phyloP scores from a whole-genome alignment of 2,329 filamentous ascomycete genomes.

The Venturia oleaginea region DNA sequence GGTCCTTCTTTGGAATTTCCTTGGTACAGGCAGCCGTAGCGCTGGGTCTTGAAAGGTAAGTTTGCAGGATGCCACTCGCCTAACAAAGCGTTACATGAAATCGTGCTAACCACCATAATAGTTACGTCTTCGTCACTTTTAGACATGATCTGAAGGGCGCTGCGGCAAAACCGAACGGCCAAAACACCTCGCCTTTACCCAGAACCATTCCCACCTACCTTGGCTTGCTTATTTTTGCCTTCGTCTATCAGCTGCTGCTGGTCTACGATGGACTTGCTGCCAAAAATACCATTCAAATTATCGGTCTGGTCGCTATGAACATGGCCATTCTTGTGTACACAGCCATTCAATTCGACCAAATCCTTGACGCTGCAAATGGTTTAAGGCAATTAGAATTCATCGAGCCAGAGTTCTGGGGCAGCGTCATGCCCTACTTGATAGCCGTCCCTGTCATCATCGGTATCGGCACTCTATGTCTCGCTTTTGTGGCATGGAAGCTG shows the following conservation, averaged over 20 bases:
- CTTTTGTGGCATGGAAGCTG: slow-evolving; percentile 80
- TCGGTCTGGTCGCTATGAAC: slow-evolving; percentile 90
- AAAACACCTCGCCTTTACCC: slow-evolving; percentile 19
- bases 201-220: slow-evolving; percentile 86
- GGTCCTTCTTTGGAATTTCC: slow-evolving; percentile 68
- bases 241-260: slow-evolving; percentile 80
- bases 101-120: slow-evolving; percentile 27
- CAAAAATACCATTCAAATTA: slow-evolving; percentile 98
- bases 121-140: slow-evolving; percentile 85
- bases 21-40: slow-evolving; percentile 70
- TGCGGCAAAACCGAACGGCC: slow-evolving; percentile 21
- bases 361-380: slow-evolving; percentile 58
- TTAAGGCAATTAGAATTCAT: slow-evolving; percentile 43
- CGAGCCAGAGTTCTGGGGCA: slow-evolving; percentile 50
- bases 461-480: slow-evolving; percentile 62
- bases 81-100: background rate
- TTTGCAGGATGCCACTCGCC: slow-evolving; percentile 21
- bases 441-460: slow-evolving; percentile 80
- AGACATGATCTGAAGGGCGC: slow-evolving; percentile 49
- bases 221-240: slow-evolving; percentile 94
- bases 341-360: slow-evolving; percentile 86
- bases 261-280: slow-evolving; percentile 88
- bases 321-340: slow-evolving; percentile 86
- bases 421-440: slow-evolving; percentile 67
- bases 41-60: slow-evolving; percentile 79